phyloP scores from a whole-genome alignment of 202 grass and related monocot genomes.

The Bolboschoenoplectus hybrid region DNA sequence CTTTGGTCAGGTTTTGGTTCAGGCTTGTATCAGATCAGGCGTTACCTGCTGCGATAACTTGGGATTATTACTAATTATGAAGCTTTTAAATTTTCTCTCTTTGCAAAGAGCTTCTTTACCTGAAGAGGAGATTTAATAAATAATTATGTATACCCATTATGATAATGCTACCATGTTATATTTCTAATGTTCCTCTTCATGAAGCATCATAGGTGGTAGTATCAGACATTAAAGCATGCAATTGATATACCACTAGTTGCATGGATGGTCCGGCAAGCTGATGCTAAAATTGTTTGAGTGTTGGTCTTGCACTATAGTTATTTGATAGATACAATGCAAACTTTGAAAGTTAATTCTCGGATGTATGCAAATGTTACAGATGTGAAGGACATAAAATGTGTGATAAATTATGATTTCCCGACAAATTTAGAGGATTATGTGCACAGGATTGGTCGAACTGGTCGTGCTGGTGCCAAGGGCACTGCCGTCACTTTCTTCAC shows the following conservation, averaged over 20 bases:
- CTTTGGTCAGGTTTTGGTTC: not conserved
- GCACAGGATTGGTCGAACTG: slow-evolving; percentile 97
- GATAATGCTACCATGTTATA: not conserved
- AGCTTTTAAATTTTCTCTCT: not conserved
- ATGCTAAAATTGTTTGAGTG: not conserved
- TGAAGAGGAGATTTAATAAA: not conserved
- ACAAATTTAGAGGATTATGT: slow-evolving; percentile 94
- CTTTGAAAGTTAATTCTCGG: not conserved
- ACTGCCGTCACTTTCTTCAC: slow-evolving; percentile 94
- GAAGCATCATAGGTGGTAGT: slow-evolving; percentile 18
- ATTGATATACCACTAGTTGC: not conserved
- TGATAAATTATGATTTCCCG: slow-evolving; percentile 98
- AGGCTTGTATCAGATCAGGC: not conserved
- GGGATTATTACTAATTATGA: not conserved
- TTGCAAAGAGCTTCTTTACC: not conserved
- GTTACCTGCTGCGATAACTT: not conserved
- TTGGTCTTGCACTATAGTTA: slow-evolving; percentile 1
- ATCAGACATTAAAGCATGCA: not conserved
- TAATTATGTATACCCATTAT: not conserved
- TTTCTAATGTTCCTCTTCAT: not conserved
- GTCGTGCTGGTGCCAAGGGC: slow-evolving; percentile 86
- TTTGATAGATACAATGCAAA: not conserved
- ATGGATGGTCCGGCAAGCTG: not conserved
- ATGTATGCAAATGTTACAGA: slow-evolving; percentile 65
- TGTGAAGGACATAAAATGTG: slow-evolving; percentile 99